phyloP scores from a whole-genome alignment of 306 rosid genomes.

The Cicer chorassanicum region DNA sequence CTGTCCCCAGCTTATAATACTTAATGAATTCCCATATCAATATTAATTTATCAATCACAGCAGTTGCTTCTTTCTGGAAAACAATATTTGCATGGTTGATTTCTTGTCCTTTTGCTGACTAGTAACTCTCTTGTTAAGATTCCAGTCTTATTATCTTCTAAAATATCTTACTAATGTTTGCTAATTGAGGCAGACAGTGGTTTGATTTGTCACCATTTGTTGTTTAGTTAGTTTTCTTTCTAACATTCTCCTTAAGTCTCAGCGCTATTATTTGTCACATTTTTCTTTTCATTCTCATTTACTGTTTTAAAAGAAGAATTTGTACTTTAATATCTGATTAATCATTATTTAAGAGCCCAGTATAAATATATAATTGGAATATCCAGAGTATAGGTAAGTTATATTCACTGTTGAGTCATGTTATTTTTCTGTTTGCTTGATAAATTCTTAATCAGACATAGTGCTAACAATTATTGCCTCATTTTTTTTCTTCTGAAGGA shows the following conservation, averaged over 20 bases:
- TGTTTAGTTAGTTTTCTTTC: constrained; percentile 5
- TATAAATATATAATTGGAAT: constrained; percentile 15
- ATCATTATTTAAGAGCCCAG: constrained; percentile 10
- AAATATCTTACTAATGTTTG: neutral
- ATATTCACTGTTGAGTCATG: constrained; percentile 30
- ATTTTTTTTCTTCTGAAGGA: constrained; percentile 55
- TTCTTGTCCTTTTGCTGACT: constrained; percentile 23
- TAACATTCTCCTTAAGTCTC: neutral
- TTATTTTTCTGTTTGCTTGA: constrained; percentile 36
- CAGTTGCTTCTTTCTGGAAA: neutral
- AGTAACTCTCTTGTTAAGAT: neutral
- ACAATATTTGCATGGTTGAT: constrained; percentile 2
- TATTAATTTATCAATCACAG: constrained; percentile 2
- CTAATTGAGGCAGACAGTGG: constrained; percentile 4
- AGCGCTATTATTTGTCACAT: neutral
- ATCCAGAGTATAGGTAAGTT: neutral
- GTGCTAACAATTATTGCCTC: constrained; percentile 29
- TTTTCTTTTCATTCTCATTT: constrained; percentile 1
- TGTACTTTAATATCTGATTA: constrained; percentile 18
- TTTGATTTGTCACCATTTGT: constrained; percentile 9
- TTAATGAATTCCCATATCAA: constrained; percentile 1
- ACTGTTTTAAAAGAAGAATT: constrained; percentile 3
- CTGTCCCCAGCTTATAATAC: constrained; percentile 14
- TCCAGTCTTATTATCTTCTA: neutral
- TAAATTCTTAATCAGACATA: constrained; percentile 5